phyloP scores from a whole-genome alignment of 2,329 filamentous ascomycete genomes.

The Gaeumannomyces sp. region DNA sequence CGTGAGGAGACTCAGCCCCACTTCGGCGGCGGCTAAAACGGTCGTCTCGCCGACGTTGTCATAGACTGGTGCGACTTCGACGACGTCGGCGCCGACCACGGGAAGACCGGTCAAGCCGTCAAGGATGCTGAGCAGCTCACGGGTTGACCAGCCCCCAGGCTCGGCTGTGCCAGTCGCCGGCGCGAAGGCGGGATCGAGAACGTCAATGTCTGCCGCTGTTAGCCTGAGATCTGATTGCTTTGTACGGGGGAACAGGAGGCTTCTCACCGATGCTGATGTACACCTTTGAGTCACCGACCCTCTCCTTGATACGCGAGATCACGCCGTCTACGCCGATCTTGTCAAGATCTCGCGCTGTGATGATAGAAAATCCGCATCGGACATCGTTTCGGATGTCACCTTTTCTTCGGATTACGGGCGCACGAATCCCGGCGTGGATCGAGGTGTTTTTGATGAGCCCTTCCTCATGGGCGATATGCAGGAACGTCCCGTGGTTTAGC shows the following conservation, averaged over 20 bases:
- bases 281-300: conserved; percentile 45
- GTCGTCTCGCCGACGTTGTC: conserved; percentile 70
- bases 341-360: conserved; percentile 63
- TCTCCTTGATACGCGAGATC: conserved; percentile 54
- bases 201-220: conserved; percentile 60
- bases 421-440: conserved; percentile 56
- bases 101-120: conserved; percentile 66
- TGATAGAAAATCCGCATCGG: conserved; percentile 51
- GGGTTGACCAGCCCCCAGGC: conserved; percentile 73
- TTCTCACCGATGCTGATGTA: conserved; percentile 56
- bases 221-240: background rate
- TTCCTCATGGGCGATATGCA: conserved; percentile 58
- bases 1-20: conserved; percentile 8
- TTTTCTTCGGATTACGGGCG: conserved; percentile 41
- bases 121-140: conserved; percentile 69
- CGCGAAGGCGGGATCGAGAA: conserved; percentile 63
- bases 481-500: conserved; percentile 57
- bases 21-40: conserved; percentile 6
- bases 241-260: background rate
- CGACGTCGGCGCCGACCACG: conserved; percentile 71
- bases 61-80: conserved; percentile 73
- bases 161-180: conserved; percentile 77
- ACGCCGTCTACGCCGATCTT: conserved; percentile 60
- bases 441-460: conserved; percentile 51
- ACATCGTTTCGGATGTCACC: conserved; percentile 49